phyloP scores from a whole-genome alignment of 495 filamentous ascomycete genomes.

The Penicillium bialowiezense region DNA sequence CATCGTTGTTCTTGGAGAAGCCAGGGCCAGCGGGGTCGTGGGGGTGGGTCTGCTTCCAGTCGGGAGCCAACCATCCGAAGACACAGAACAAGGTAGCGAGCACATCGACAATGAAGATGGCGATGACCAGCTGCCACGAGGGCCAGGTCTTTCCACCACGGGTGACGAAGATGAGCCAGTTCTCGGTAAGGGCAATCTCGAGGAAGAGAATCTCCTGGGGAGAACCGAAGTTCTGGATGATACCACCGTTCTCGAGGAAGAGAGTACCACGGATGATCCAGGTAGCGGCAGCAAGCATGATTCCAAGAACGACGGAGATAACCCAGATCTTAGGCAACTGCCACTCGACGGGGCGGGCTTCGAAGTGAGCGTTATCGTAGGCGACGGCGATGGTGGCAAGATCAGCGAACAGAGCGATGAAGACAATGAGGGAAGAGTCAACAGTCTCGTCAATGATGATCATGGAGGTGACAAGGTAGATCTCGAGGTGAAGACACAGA shows the following conservation, averaged over 20 bases:
- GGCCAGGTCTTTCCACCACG: conserved; percentile 69
- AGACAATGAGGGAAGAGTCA: conserved; percentile 65
- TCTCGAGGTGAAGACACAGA: conserved; percentile 71
- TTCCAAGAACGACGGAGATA: conserved; percentile 65
- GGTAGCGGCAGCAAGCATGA: conserved; percentile 62
- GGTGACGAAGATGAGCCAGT: conserved; percentile 79
- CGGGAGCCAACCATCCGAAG: conserved; percentile 66
- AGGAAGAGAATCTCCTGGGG: conserved; percentile 73
- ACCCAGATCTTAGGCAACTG: conserved; percentile 78
- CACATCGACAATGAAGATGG: conserved; percentile 69
- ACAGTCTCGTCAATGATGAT: conserved; percentile 74
- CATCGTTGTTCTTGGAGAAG: conserved; percentile 58
- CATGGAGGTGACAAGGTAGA: conserved; percentile 76
- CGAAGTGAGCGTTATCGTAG: conserved; percentile 75
- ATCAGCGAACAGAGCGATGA: conserved; percentile 76
- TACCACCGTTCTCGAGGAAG: conserved; percentile 65
- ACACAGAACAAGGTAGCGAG: conserved; percentile 69
- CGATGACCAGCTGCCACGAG: conserved; percentile 68
- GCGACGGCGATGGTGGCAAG: conserved; percentile 73
- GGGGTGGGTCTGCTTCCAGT: conserved; percentile 44
- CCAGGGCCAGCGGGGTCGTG: conserved; percentile 28
- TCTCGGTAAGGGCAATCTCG: conserved; percentile 71
- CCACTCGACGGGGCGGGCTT: conserved; percentile 71
- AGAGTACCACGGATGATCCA: conserved; percentile 68
- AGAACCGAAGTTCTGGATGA: conserved; percentile 70